Evolutionary conservation across 345 rosid species (phyloP).

Genomic region (Hibiscus tridactylites): DNA sequence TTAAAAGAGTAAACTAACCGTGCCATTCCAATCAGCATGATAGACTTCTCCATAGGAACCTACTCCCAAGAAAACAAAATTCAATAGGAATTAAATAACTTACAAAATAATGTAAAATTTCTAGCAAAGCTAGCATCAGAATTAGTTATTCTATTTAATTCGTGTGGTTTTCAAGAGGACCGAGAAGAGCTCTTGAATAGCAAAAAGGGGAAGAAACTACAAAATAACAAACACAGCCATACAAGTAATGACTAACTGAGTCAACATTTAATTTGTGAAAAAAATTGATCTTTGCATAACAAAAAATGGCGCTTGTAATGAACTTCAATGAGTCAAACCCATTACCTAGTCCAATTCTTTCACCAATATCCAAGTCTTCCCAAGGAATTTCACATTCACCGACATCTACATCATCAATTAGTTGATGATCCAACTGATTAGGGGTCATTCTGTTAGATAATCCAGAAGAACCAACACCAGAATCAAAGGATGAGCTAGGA

Average conservation of each 20-base stretch:
- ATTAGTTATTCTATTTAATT: constrained; percentile 2
- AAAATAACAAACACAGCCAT: not conserved
- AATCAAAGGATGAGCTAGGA: constrained; percentile 52
- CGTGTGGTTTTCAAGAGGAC: not conserved
- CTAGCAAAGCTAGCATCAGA: constrained; percentile 1
- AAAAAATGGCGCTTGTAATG: not conserved
- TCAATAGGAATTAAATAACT: constrained; percentile 12
- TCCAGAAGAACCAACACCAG: constrained; percentile 30
- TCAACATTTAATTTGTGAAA: not conserved
- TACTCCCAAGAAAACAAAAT: constrained; percentile 23
- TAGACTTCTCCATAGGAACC: constrained; percentile 99
- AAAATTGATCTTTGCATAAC: not conserved
- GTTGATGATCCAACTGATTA: constrained; percentile 24
- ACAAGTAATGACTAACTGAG: not conserved
- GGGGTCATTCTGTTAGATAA: constrained; percentile 10
- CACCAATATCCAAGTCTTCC: constrained; percentile 93
- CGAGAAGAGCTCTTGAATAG: not conserved
- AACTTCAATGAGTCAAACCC: not conserved
- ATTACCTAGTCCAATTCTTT: constrained; percentile 98
- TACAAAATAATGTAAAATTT: not conserved
- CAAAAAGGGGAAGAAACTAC: not conserved
- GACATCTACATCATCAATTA: constrained; percentile 86
- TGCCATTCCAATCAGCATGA: constrained; percentile 97
- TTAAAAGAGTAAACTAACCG: constrained; percentile 46
- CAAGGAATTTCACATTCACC: constrained; percentile 95